These are phyloP conservation scores for Dioscorea cayenensis DNA, from an alignment of 116 monocot species.

Conservation along the genomic window DNA sequence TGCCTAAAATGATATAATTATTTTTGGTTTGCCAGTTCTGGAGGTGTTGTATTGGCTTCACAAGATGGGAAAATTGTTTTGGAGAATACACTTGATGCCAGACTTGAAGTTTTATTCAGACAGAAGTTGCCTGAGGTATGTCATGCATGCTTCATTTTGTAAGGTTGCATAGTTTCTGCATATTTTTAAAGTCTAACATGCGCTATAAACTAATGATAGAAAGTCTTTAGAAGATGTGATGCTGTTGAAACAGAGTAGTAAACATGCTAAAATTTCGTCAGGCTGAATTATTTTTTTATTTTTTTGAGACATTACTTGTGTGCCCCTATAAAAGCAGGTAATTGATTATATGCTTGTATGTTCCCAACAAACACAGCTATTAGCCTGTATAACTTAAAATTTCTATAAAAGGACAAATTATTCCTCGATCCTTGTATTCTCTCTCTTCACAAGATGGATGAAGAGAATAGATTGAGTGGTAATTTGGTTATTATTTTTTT, in stretches of 20 bases:
- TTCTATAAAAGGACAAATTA: too few relatives aligned
- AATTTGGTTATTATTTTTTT: too few relatives aligned
- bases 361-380: too few relatives aligned
- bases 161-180: not conserved
- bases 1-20: not conserved
- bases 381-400: too few relatives aligned
- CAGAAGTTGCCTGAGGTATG: constrained; percentile 90
- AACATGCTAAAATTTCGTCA: too few relatives aligned
- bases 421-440: too few relatives aligned
- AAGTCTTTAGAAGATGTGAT: not conserved
- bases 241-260: not conserved
- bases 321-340: too few relatives aligned
- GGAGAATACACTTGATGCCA: constrained; percentile 95
- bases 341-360: too few relatives aligned
- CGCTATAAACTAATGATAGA: not conserved
- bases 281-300: not conserved
- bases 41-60: constrained; percentile 95
- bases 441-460: too few relatives aligned
- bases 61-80: constrained; percentile 93
- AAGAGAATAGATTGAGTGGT: too few relatives aligned
- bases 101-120: constrained; percentile 78
- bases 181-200: not conserved
- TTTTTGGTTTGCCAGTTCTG: constrained; percentile 42
- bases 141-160: not conserved
- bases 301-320: too few relatives aligned